Evolutionary conservation across 1,284 basidiomycete genomes (phyloP), one percentile per base, ranked within the genome.

Genomic region (Trichosporon sp.): DNA sequence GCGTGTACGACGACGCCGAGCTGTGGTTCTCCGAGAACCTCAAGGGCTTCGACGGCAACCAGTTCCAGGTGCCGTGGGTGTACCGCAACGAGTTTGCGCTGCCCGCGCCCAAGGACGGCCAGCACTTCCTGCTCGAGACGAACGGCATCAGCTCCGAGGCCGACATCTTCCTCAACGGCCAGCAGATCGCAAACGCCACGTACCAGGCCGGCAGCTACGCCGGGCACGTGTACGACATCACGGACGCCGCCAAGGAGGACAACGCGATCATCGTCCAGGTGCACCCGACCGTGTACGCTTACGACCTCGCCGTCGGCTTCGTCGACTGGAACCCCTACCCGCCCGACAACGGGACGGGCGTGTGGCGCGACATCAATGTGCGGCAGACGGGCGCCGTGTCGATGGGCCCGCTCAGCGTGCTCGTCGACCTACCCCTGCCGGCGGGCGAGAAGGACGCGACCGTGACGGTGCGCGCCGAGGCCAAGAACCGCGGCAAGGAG

Each of bases 1-100:
- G 56, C 18, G 27, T 31, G 4, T 60, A 60, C 56, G 32, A 60
- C 5, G 56, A 60, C 27, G 5, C 13, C 11, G 29, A 60, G 27
- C 56, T 60, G 27, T 60, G 56, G 56, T 60, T 31, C 56, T 60
- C 56, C 18, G 56, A 60, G 15, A 60, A 60, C 29, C 56, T 60
- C 11, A 31, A 29, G 27, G 6, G 18, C 15, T 4, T 60, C 31
- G 56, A 60, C 56, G 15, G 29, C 1, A n/a, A 3, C 18, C 56
- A 18, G 15, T 60, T 60, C 56, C 15, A 60, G 27, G 56, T 60
- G 5, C 56, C 56, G 13, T 60, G 56, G 56, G 27, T 60, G 56
- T 60, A 60, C 56, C 29, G 27, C 4, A n/a, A 31, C 56, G 56
- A 60, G 56, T 60, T 60, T 29, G 4, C 5, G 13, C 56, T 60